A percentile compares a stretch with the other conserved stretches of the same genome.
Evolutionary conservation across 176 grass and related monocot species (phyloP).

Genomic region (Areca catechu): DNA sequence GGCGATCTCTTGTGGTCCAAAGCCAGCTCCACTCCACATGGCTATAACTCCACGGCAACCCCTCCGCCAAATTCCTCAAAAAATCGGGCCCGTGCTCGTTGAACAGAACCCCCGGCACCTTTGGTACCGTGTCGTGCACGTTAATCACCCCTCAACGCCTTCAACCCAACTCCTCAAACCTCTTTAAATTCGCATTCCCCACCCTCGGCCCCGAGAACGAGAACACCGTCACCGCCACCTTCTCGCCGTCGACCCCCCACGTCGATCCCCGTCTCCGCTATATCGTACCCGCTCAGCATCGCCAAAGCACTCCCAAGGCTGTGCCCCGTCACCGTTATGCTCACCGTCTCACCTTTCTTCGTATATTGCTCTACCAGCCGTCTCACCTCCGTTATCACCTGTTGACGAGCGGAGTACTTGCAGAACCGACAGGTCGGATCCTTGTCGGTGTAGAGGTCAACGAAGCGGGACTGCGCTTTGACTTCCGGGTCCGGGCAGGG

Average conservation of each 20-base stretch:
- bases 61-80: conserved; percentile 34
- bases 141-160: conserved; percentile 65
- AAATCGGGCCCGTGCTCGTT: conserved; percentile 56
- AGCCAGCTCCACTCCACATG: conserved; percentile 61
- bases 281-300: conserved; percentile 62
- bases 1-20: conserved; percentile 72
- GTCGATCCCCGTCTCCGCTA: conserved; percentile 53
- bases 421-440: conserved; percentile 81
- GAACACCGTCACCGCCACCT: conserved; percentile 46
- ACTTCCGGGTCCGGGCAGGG: conserved; percentile 53
- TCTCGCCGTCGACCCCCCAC: background rate
- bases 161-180: conserved; percentile 52
- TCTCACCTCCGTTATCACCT: conserved; percentile 65
- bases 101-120: conserved; percentile 64
- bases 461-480: conserved; percentile 72
- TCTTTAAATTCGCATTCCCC: conserved; percentile 60
- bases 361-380: conserved; percentile 35
- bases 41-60: conserved; percentile 62
- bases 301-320: conserved; percentile 82
- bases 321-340: conserved; percentile 65
- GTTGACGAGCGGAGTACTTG: conserved; percentile 78
- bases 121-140: conserved; percentile 73
- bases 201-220: conserved; percentile 72
- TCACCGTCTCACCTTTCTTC: conserved; percentile 49
- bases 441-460: conserved; percentile 65